These are phyloP conservation scores for Claviceps pusilla DNA, from an alignment of 2,329 filamentous ascomycete genomes.

Conservation along the genomic window DNA sequence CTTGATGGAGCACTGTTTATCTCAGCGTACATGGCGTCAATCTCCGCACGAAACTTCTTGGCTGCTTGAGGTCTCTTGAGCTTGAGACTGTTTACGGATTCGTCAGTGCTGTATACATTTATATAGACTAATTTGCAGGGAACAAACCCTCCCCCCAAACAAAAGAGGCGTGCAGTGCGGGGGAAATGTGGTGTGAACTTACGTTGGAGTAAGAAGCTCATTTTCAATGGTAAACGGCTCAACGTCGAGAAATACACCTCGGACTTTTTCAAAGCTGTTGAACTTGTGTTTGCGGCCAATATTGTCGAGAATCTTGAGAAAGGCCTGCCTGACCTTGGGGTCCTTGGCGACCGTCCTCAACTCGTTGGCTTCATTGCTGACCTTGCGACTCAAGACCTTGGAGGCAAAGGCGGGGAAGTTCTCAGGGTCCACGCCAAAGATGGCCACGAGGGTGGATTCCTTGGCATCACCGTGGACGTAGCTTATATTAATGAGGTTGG, in stretches of 20 bases:
- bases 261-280: constrained; percentile 77
- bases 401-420: constrained; percentile 68
- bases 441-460: constrained; percentile 66
- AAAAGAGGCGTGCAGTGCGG: neutral
- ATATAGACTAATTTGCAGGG: too few species aligned
- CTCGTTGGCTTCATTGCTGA: constrained; percentile 50
- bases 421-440: constrained; percentile 80
- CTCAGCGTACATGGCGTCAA: constrained; percentile 43
- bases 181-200: constrained; percentile 27
- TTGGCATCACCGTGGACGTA: constrained; percentile 84
- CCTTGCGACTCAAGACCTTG: constrained; percentile 54
- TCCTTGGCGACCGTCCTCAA: constrained; percentile 54
- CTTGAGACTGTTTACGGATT: constrained; percentile 31
- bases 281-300: constrained; percentile 76
- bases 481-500: constrained; percentile 60
- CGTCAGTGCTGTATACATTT: constrained; percentile 7
- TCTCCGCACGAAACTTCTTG: constrained; percentile 35
- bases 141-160: too few species aligned
- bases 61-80: constrained; percentile 43
- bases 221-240: constrained; percentile 93
- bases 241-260: constrained; percentile 56
- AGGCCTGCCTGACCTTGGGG: constrained; percentile 55
- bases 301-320: constrained; percentile 62
- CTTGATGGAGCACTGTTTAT: constrained; percentile 18
- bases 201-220: constrained; percentile 77